Percentiles rank a stretch among this genome's conserved stretches.
These are phyloP conservation scores for Epichloe coenophiala DNA, from an alignment of 2,329 filamentous ascomycete species.

Conservation along the genomic window DNA sequence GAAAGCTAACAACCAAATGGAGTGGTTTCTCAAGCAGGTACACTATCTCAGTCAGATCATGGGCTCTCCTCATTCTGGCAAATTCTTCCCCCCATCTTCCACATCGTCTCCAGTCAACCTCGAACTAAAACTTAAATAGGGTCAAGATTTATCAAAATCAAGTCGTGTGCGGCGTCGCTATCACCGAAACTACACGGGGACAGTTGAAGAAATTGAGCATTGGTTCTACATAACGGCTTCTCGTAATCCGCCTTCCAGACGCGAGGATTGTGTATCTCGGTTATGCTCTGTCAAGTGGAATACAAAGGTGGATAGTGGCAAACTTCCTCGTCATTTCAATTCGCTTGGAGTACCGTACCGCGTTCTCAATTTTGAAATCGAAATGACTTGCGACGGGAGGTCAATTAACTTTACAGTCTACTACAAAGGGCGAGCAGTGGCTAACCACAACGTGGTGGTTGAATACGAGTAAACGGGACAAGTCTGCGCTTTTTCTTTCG, in stretches of 20 bases:
- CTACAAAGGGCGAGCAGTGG: not conserved
- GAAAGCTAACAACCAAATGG: conserved; percentile 9
- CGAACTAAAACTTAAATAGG: not conserved
- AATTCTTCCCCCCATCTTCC: not conserved
- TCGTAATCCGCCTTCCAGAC: not conserved
- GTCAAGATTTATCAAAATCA: not conserved
- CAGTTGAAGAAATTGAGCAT: not conserved
- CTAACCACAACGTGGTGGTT: not conserved
- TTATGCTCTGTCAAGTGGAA: not conserved
- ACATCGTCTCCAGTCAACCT: not conserved
- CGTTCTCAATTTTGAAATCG: not conserved
- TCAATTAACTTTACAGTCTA: not conserved
- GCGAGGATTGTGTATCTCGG: not conserved
- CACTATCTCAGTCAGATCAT: not conserved
- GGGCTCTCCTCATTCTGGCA: not conserved
- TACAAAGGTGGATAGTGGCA: not conserved
- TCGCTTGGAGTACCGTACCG: not conserved
- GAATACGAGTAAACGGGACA: not conserved
- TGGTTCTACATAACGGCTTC: not conserved
- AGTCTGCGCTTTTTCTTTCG: too few species aligned
- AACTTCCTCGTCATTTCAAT: not conserved
- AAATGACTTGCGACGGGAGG: conserved; percentile 2
- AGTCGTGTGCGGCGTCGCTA: not conserved
- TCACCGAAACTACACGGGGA: fast-evolving
- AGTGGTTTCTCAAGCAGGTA: conserved; percentile 16